These are phyloP conservation scores for Monoraphidium neglectum DNA, from an alignment of 139 green algal species.

Conservation along the genomic window DNA sequence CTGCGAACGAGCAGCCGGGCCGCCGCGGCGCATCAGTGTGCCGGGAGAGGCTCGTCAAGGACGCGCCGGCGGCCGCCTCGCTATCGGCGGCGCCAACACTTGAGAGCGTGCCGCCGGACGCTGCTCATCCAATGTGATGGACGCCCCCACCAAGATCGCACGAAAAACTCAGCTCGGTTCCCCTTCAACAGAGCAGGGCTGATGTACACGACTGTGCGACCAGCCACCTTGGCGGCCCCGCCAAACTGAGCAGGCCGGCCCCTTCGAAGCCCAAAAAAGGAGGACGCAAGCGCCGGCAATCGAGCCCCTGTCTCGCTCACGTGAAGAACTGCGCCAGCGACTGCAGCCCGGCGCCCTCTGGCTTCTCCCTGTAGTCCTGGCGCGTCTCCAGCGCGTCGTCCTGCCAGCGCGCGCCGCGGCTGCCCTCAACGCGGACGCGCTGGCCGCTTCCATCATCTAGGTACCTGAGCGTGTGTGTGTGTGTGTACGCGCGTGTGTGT, in stretches of 20 bases:
- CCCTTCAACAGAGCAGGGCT: neutral
- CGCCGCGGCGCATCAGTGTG: no score
- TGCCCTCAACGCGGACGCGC: constrained; percentile 14
- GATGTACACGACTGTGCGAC: neutral
- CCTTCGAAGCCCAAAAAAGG: no score
- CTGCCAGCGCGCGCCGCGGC: constrained; percentile 10
- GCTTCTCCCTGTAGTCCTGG: constrained; percentile 23
- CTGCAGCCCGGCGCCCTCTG: constrained; percentile 22
- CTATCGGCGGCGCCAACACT: no score
- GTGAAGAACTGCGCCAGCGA: constrained; percentile 29
- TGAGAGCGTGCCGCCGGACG: no score
- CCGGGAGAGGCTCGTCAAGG: no score
- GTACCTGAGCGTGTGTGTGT: neutral
- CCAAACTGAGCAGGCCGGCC: neutral
- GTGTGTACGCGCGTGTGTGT: neutral
- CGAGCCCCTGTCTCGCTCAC: neutral
- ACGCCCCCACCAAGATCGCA: neutral
- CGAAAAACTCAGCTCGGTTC: neutral
- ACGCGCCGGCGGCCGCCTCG: no score
- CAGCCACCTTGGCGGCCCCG: neutral
- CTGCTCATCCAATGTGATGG: neutral
- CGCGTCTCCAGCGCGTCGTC: constrained; percentile 11
- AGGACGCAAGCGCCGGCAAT: neutral
- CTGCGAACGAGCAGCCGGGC: no score
- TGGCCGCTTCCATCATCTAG: constrained; percentile 2